phyloP scores from a whole-genome alignment of 768 basidiomycete genomes.

The Calocybe cyanea region DNA sequence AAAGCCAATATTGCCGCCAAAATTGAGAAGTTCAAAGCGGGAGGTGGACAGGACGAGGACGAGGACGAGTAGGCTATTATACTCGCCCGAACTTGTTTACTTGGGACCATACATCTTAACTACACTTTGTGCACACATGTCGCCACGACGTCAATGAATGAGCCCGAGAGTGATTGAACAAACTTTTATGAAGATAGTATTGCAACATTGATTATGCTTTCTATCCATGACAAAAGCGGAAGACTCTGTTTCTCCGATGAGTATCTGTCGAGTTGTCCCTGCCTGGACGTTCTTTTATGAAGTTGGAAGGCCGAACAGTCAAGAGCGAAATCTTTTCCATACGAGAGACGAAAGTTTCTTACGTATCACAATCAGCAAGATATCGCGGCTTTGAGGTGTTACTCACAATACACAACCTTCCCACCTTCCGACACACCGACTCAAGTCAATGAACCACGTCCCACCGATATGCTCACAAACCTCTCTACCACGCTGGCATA shows the following conservation, averaged over 20 bases:
- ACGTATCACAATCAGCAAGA: neutral
- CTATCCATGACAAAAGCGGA: slow-evolving; percentile 53
- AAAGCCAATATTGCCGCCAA: slow-evolving; percentile 77
- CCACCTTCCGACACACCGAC: slow-evolving; percentile 75
- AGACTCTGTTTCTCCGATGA: slow-evolving; percentile 26
- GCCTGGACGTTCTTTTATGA: slow-evolving; percentile 34
- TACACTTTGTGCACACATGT: slow-evolving; percentile 1
- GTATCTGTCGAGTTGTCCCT: slow-evolving; percentile 39
- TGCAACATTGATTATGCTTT: slow-evolving; percentile 41
- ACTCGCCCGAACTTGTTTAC: neutral
- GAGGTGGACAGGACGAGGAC: slow-evolving; percentile 51
- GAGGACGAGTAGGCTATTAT: slow-evolving; percentile 58
- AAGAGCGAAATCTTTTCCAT: slow-evolving; percentile 45
- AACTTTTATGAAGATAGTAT: slow-evolving; percentile 15
- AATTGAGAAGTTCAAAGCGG: slow-evolving; percentile 86
- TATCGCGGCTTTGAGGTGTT: neutral
- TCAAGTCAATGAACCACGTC: slow-evolving; percentile 76
- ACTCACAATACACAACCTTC: slow-evolving; percentile 75
- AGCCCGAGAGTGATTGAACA: slow-evolving; percentile 3
- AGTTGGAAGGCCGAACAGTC: slow-evolving; percentile 58
- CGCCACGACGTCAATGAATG: neutral
- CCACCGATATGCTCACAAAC: slow-evolving; percentile 52
- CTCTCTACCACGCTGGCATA: slow-evolving; percentile 63
- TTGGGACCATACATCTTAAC: slow-evolving; percentile 1
- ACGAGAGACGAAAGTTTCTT: slow-evolving; percentile 64